Conservation (phyloP, 768 basidiomycete genomes). For the Mycena belliarum region DNA sequence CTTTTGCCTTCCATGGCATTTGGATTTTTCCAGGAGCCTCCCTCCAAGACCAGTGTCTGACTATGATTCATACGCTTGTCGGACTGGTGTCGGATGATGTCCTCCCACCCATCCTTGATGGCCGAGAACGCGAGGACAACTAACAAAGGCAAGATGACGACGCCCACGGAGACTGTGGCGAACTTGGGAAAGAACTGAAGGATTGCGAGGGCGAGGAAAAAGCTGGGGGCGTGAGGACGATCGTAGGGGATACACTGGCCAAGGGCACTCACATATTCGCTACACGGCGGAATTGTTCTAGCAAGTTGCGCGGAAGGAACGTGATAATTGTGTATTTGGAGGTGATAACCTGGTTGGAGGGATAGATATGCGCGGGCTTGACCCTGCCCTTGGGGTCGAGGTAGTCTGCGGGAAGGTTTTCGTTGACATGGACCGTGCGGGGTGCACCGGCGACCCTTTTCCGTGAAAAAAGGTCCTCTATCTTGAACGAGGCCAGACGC, state of each 20-base stretch:
- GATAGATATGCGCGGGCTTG: slow-evolving; percentile 41
- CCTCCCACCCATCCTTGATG: slow-evolving; percentile 94
- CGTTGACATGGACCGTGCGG: slow-evolving; percentile 50
- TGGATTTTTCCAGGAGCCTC: slow-evolving; percentile 68
- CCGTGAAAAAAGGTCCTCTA: slow-evolving; percentile 49
- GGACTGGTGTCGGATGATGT: slow-evolving; percentile 94
- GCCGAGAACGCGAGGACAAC: slow-evolving; percentile 87
- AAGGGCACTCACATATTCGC: slow-evolving; percentile 73
- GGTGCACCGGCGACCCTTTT: slow-evolving; percentile 38
- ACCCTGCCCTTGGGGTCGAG: slow-evolving; percentile 46
- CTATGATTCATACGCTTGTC: slow-evolving; percentile 85
- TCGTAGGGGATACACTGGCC: background rate
- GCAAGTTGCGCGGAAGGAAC: slow-evolving; percentile 73
- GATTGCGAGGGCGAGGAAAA: slow-evolving; percentile 39
- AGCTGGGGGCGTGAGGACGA: slow-evolving; percentile 19
- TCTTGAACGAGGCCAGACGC: slow-evolving; percentile 38
- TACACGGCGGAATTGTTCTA: slow-evolving; percentile 69
- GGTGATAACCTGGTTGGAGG: slow-evolving; percentile 60
- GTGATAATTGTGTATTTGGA: slow-evolving; percentile 47
- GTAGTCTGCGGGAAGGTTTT: slow-evolving; percentile 45
- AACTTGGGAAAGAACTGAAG: slow-evolving; percentile 56
- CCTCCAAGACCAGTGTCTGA: slow-evolving; percentile 61
- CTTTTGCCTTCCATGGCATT: slow-evolving; percentile 73
- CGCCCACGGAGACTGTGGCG: slow-evolving; percentile 90
- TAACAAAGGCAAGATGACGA: slow-evolving; percentile 88